A percentile compares a stretch with the other conserved stretches of the same genome.
These are phyloP conservation scores for Chrysoporthe austroafricana DNA, from an alignment of 2,329 filamentous ascomycete species.

Conservation along the genomic window DNA sequence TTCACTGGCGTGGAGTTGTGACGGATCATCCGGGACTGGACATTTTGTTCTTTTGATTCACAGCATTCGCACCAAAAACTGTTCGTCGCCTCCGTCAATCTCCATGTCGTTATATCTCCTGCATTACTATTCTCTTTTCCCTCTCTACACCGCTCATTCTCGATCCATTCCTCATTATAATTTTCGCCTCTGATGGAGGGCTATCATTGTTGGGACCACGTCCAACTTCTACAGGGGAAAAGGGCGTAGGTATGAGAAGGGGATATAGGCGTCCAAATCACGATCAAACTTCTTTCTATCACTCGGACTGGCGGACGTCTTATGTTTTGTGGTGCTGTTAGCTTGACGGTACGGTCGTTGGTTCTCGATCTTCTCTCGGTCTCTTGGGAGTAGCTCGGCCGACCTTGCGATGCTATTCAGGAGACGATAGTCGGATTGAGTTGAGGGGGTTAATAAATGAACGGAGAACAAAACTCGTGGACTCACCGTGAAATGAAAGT, in stretches of 20 bases:
- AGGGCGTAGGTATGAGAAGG: conserved; percentile 1
- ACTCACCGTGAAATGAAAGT: neutral
- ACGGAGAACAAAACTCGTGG: neutral
- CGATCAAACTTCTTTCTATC: neutral
- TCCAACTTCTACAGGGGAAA: neutral
- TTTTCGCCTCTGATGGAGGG: neutral
- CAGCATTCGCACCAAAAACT: neutral
- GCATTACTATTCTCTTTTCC: neutral
- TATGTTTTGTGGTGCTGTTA: neutral
- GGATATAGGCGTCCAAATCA: conserved; percentile 1
- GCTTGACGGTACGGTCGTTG: neutral
- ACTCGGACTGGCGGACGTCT: neutral
- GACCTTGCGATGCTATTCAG: neutral
- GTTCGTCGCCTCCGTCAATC: conserved; percentile 1
- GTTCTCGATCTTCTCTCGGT: neutral
- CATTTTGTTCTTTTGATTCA: neutral
- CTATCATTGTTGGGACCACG: neutral
- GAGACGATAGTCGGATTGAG: neutral
- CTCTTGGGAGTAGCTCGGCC: neutral
- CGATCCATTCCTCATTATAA: neutral
- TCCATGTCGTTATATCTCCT: neutral
- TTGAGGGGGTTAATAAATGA: neutral
- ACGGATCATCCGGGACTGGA: neutral
- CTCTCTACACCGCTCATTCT: neutral
- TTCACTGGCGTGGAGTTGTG: conserved; percentile 5